Base-by-base conservation (phyloP, 2,329 filamentous ascomycete genomes). In the Sarocladium oryzae region DNA sequence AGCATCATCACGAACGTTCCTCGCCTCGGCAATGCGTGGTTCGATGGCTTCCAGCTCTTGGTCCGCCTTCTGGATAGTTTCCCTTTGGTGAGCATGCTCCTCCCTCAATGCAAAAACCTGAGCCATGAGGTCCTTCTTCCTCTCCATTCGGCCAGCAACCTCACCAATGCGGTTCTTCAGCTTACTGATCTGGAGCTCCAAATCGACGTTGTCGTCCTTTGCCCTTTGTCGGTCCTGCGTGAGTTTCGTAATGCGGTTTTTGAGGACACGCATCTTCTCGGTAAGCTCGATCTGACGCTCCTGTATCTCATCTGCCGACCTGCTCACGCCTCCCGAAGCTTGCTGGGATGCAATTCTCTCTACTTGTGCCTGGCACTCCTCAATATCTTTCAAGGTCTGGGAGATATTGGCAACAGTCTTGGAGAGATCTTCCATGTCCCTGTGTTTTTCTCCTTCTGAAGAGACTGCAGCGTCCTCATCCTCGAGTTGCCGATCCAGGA, bases 261-360 rank as follows among this genome's bases (percentile, higher is more conserved):
- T 89, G 24, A 83, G 69, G 20, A 70, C 69, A 51, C 85, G 81
- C 57, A 83, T 77, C 61, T 88, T 82, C 54, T 90, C 88, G 18
- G 78, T 79, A 52, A 85, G 76, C 16, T 72, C 69, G 45, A 82
- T 81, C 55, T 90, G 81, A 45, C 90, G 81, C 50, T 88, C 84
- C 59, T 93, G 87, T 50, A 97, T 90, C 57, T 93, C 88, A 51
- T 95, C 88, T 6, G 89, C 78, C 26, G 87, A 88, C 55, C 88
- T 82, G 13, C 81, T 78, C 9, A 76, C 66, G 23, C 77, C 75
- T 13, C 83, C 78, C 53, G 84, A 80, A 60, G 86, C 82, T 62
- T 96, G 87, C 58, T 90, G 89, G 8, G 83, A 82, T 53, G 81
- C 76, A 48, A 96, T 79, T 51, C 87, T 82, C 52, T 85, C 76